Base-by-base conservation (phyloP, 306 rosid genomes). In the Ormosia semicastrata region DNA sequence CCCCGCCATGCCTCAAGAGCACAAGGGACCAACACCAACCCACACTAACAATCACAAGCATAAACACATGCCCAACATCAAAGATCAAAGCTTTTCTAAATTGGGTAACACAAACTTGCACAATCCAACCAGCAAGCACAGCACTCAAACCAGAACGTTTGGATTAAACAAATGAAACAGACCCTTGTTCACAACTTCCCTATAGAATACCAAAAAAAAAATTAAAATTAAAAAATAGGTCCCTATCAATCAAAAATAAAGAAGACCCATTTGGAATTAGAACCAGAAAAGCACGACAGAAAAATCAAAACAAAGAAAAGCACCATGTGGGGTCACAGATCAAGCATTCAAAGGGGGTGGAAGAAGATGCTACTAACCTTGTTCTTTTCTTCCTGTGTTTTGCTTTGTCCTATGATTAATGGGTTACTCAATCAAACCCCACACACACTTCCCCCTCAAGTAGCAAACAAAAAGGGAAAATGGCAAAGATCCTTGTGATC, bases 401-500 rank as follows among this genome's bases (percentile, higher is more conserved):
- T 85, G 83, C 89, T 88, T 88, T 83, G 84, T 86, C 86, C 87
- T 76, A 75, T 84, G 87, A 88, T 85, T 75, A 33, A 65, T 3
- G 76, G 62, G 69, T 43, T 44, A 54, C 47, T 33, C 10, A 87
- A 76, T 60, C 79, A 80, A 84, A 88, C 92, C 68, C 90, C 92
- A 79, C 85, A 49, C 17, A 49, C 83, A 50, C 83, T 85, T 80
- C 49, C 64, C 81, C 36, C 3, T 76, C 86, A 86, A 85, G 91
- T 86, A 76, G 84, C 71, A 77, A 81, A 87, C 90, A 84, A 87
- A 77, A 84, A 73, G 82, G 82, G 79, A 36, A 90, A 88, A 84
- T 86, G 73, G 86, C 91, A 89, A 87, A 86, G 89, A 92, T 84
- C 90, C 89, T 87, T 88, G 87, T 84, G 98, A 93, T 93, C 96